Evolutionary conservation across 2,329 filamentous ascomycete species (phyloP), one percentile per base, ranked within the genome.

Genomic region (Fusarium sp.): DNA sequence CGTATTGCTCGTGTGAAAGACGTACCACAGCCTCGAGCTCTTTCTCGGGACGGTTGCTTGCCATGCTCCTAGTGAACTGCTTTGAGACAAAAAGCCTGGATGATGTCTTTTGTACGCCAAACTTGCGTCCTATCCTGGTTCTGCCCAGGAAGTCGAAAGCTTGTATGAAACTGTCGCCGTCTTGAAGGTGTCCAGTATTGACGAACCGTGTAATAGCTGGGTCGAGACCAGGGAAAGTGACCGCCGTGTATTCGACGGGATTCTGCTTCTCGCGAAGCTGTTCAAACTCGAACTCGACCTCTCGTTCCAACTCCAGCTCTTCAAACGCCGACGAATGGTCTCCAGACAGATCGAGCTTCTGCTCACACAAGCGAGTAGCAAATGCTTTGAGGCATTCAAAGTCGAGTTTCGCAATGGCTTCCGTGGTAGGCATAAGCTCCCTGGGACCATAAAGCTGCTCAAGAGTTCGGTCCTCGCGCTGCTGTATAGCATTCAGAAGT

Each of bases 241-340:
- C 68, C 0, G 82, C 68, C 1, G 64, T 65, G 56, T 77, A 80
- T 0, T 77, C 70, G 0, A 70, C 32, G 0, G 78, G 80, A 32
- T 76, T 80, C 67, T 87, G 80, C 2, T 81, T 73, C 60, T 87
- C 79, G 1, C 85, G 80, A 0, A 87, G 78, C 5, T 78, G 73
- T 56, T 88, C 84, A 0, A 87, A 78, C 60, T 88, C 81, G 19
- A 81, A 78, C 4, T 82, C 84, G 0, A 88, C 78, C 57, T 89
- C 85, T 10, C 85, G 75, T 62, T 88, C 84, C 56, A 82, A 80
- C 35, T 83, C 81, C 0, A 82, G 87, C 53, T 90, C 87, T 46
- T 88, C 79, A 2, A 89, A 70, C 0, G 83, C 82, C 0, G 82
- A 82, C 0, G 75, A 9, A 9, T 29, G 27, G 27, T 29, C 27